Conservation (phyloP, 2,329 filamentous ascomycete genomes). For the Botrytis sinoallii region DNA sequence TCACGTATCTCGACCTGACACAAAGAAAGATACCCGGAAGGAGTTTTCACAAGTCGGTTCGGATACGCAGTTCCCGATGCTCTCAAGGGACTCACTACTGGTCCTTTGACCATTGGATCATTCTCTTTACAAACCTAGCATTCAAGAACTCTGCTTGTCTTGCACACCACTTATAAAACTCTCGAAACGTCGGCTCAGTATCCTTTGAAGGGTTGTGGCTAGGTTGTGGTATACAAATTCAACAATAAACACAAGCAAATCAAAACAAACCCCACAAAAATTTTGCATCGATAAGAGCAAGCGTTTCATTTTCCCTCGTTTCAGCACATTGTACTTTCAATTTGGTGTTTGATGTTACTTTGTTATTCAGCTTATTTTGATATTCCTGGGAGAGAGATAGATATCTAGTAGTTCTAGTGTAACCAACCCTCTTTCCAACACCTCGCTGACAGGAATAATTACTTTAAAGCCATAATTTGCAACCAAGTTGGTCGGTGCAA, state of each 20-base stretch:
- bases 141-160: background rate
- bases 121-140: background rate
- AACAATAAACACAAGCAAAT: background rate
- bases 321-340: background rate
- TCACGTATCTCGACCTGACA: background rate
- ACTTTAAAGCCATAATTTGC: background rate
- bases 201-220: background rate
- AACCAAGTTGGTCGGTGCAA: too few species aligned
- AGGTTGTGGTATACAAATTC: rapidly evolving
- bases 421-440: background rate
- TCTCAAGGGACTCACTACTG: background rate
- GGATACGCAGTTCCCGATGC: background rate
- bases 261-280: background rate
- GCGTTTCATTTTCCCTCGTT: background rate
- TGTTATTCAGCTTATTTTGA: background rate
- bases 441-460: background rate
- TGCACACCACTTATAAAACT: too few species aligned
- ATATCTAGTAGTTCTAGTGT: background rate
- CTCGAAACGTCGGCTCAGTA: background rate
- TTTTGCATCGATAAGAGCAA: background rate
- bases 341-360: background rate
- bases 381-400: background rate
- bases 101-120: background rate
- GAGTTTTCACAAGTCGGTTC: background rate
- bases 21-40: background rate